Evolutionary conservation across 2,329 filamentous ascomycete species (phyloP).

Genomic region (Ceratocystis eucalypticola): DNA sequence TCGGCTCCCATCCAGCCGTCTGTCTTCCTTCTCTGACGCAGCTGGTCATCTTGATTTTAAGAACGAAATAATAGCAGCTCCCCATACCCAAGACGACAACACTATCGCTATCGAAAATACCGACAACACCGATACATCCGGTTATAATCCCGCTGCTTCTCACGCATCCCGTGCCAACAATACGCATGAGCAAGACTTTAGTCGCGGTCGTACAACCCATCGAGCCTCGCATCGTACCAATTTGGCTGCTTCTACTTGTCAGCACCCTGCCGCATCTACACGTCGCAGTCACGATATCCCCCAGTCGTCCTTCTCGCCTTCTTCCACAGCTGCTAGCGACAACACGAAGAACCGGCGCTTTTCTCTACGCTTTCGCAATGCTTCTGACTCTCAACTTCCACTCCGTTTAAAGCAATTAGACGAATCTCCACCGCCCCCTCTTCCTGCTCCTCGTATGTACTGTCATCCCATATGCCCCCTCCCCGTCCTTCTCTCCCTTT

Average conservation of each 20-base stretch:
- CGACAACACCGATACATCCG: not conserved
- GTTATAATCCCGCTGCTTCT: conserved; percentile 7
- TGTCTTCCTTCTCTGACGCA: not conserved
- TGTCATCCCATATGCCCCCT: not conserved
- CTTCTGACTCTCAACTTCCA: conserved; percentile 81
- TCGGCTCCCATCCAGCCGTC: not conserved
- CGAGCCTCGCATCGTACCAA: conserved; percentile 17
- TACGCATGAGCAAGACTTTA: not conserved
- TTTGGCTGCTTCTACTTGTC: conserved; percentile 19
- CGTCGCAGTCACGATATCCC: conserved; percentile 18
- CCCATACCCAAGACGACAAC: not conserved
- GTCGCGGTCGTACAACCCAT: conserved; percentile 11
- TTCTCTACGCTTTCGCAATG: conserved; percentile 74
- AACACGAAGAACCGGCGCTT: conserved; percentile 45
- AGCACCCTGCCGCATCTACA: conserved; percentile 22
- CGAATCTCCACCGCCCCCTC: conserved; percentile 39
- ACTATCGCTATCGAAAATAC: not conserved
- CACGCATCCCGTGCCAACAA: not conserved
- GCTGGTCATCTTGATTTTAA: not conserved
- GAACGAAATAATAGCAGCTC: not conserved
- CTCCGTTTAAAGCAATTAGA: conserved; percentile 57
- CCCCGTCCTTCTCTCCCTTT: not conserved
- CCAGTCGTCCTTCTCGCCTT: conserved; percentile 7
- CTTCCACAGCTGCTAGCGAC: conserved; percentile 21
- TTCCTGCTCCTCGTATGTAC: conserved; percentile 40